Base-by-base conservation (phyloP, 805 yeast species). In the Maudiozyma pseudohumilis region DNA sequence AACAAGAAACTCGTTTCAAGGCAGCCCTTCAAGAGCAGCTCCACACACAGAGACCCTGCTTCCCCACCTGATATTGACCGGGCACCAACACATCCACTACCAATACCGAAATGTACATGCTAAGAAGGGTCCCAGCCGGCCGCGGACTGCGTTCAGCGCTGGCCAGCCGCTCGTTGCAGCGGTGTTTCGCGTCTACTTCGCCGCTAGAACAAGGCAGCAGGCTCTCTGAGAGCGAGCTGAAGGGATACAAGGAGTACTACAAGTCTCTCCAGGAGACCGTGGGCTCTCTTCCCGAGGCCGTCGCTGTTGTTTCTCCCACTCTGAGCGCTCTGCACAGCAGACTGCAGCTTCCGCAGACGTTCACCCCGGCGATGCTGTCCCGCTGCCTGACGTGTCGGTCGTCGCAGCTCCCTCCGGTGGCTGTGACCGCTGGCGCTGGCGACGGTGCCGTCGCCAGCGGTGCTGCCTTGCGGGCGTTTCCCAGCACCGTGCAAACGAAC, bases 321-420 rank as follows among this genome's bases (percentile, higher is more conserved):
- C 66, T 92, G 38, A 72, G 72, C 26, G 78, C 96, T 4, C 69
- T 89, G 41, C 95, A 85, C 52, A 65, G 82, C 15, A 75, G 98
- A 59, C 65, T 89, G 37, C 60, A 69, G 15, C 68, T 89, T 36
- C 80, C 92, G 6, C 48, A 63, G 18, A 52, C 60, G 6, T 81
- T 74, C 52, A 58, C 76, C 39, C 66, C 70, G 28, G 68, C 86
- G 10, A 75, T 89, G 1, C 68, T 92, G 42, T 88, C 95, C 1
- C 80, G 88, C 53, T 74, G 92, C 30, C 69, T 92, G 46, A 82
- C 88, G 37, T 75, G 87, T 48, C 59, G 64, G 28, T 61, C 67
- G 6, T 50, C 69, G 4, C 49, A 59, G 25, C 35, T 53, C n/a
- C 51, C 54, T 17, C n/a, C n/a, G n/a, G n/a, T n/a, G n/a, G n/a